These are phyloP conservation scores for Meredithiella fracta DNA, from an alignment of 2,329 filamentous ascomycete species.

Conservation along the genomic window DNA sequence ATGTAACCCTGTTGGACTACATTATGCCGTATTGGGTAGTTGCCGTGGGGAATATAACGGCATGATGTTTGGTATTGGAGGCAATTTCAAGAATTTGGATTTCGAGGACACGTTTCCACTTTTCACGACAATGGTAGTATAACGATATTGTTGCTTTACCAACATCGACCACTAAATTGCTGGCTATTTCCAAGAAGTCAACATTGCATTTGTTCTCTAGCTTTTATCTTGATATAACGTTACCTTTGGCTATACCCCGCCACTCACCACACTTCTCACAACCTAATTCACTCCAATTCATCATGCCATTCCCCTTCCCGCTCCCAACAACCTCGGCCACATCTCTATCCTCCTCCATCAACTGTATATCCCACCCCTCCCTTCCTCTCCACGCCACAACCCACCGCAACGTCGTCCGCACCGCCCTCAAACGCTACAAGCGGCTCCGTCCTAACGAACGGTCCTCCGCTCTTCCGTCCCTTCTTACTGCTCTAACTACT, in stretches of 20 bases:
- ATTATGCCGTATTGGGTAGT: neutral
- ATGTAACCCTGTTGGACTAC: neutral
- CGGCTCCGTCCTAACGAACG: conserved; percentile 59
- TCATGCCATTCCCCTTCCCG: conserved; percentile 78
- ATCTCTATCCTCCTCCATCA: conserved; percentile 62
- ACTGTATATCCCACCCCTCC: conserved; percentile 72
- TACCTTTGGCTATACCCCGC: too few species aligned
- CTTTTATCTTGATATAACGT: too few species aligned
- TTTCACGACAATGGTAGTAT: neutral
- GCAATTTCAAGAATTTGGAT: neutral
- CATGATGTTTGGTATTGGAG: neutral
- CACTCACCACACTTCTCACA: neutral
- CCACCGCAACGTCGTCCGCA: conserved; percentile 65
- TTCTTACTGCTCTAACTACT: conserved; percentile 52
- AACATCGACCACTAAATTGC: too few species aligned
- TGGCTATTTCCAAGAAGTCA: too few species aligned
- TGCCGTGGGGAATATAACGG: neutral
- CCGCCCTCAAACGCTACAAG: conserved; percentile 78
- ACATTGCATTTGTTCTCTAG: too few species aligned
- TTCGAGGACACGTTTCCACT: too few species aligned
- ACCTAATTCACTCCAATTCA: neutral
- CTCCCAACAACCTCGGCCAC: conserved; percentile 83
- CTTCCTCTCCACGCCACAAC: conserved; percentile 70
- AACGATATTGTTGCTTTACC: neutral
- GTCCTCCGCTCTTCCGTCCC: conserved; percentile 48